These are phyloP conservation scores for Elongisporangium senticosum DNA, from an alignment of 352 stramenopile species.

Conservation along the genomic window DNA sequence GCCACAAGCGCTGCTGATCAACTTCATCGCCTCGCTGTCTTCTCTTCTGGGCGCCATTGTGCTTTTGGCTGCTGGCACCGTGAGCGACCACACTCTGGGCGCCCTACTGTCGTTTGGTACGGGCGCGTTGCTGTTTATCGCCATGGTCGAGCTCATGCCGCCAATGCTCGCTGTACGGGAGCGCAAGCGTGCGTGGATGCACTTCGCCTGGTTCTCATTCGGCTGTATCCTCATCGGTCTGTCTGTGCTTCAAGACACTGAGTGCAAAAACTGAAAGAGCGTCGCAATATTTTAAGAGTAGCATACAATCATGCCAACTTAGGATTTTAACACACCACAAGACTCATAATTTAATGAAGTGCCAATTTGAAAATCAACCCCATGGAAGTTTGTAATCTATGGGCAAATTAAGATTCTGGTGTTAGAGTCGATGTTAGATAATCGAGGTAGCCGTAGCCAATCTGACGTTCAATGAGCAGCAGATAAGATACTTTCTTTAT, in stretches of 20 bases:
- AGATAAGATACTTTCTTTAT: too few relatives aligned
- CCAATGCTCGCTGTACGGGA: slow-evolving; percentile 14
- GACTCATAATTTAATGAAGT: too few relatives aligned
- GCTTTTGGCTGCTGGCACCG: slow-evolving; percentile 44
- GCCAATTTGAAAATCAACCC: too few relatives aligned
- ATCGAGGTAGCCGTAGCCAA: too few relatives aligned
- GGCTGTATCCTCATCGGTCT: slow-evolving; percentile 13
- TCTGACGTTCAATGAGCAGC: too few relatives aligned
- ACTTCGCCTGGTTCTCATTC: slow-evolving; percentile 14
- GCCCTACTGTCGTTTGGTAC: slow-evolving; percentile 66
- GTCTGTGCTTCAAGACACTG: slow-evolving; percentile 10
- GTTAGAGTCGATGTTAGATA: too few relatives aligned
- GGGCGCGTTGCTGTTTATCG: slow-evolving; percentile 19
- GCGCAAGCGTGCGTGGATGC: neutral
- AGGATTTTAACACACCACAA: too few relatives aligned
- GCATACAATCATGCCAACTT: too few relatives aligned
- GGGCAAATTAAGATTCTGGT: too few relatives aligned
- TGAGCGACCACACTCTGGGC: slow-evolving; percentile 60
- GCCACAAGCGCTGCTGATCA: slow-evolving; percentile 63
- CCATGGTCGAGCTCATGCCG: slow-evolving; percentile 6
- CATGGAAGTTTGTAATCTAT: too few relatives aligned
- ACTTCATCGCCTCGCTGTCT: slow-evolving; percentile 77
- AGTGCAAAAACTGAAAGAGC: slow-evolving; percentile 3
- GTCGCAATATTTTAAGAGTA: neutral
- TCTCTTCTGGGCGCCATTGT: slow-evolving; percentile 70